These are phyloP conservation scores for Carex scoparia DNA, from an alignment of 176 grass and related monocot genomes.

Conservation along the genomic window DNA sequence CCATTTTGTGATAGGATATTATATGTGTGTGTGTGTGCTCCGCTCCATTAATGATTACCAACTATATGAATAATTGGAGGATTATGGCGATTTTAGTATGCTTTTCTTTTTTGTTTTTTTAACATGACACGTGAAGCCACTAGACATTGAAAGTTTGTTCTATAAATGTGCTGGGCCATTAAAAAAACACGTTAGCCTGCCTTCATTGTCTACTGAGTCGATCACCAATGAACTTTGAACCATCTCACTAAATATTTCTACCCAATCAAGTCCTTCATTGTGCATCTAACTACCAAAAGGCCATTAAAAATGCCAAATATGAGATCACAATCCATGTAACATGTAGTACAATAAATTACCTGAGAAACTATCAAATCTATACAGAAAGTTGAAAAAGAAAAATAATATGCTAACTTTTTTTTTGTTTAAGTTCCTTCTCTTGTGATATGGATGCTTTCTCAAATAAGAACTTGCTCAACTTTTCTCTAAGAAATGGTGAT, in stretches of 20 bases:
- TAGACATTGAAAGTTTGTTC: background rate
- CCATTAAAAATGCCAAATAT: background rate
- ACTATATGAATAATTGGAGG: background rate
- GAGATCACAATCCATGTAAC: background rate
- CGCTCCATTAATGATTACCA: background rate
- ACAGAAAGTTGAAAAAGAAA: slow-evolving; percentile 4
- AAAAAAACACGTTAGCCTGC: background rate
- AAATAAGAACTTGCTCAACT: slow-evolving; percentile 30
- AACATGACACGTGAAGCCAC: background rate
- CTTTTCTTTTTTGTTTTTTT: background rate
- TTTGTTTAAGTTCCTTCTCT: background rate
- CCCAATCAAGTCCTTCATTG: background rate
- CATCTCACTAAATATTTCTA: background rate
- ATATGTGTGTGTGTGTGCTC: background rate
- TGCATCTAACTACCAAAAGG: background rate
- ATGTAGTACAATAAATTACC: background rate
- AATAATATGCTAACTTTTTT: background rate
- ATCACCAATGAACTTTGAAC: background rate
- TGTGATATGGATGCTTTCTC: background rate
- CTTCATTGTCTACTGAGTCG: background rate
- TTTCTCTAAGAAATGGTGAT: slow-evolving; percentile 57
- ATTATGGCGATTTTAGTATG: background rate
- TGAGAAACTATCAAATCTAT: background rate
- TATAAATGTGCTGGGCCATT: background rate
- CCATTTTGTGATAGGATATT: slow-evolving; percentile 4